Conservation (phyloP, 2,329 filamentous ascomycete species). For the Colletotrichum godetiae region DNA sequence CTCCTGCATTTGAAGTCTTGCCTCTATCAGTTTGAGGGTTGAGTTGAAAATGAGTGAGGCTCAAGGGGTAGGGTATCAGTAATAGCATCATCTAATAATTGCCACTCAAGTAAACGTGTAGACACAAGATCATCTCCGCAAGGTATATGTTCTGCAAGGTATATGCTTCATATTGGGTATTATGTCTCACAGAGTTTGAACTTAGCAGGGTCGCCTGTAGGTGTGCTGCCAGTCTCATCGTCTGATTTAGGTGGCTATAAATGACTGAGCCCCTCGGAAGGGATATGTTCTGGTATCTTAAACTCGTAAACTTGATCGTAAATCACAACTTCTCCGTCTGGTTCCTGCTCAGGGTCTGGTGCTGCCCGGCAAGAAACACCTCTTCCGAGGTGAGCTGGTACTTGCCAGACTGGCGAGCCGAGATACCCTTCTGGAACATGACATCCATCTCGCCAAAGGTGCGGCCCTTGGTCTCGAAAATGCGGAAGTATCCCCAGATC, state of each 20-base stretch:
- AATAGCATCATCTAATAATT: too few relatives aligned
- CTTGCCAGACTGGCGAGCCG: constrained; percentile 51
- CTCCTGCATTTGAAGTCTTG: constrained; percentile 42
- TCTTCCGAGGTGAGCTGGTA: constrained; percentile 50
- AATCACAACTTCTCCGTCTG: constrained; percentile 24
- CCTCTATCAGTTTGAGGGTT: background rate
- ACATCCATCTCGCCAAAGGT: constrained; percentile 59
- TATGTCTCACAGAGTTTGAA: constrained; percentile 14
- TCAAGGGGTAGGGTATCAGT: too few relatives aligned
- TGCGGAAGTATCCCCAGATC: constrained; percentile 55
- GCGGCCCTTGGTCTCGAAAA: constrained; percentile 57
- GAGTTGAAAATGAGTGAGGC: background rate
- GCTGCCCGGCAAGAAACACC: constrained; percentile 37
- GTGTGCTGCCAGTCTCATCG: background rate
- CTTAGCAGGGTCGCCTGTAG: background rate
- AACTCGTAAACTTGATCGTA: background rate
- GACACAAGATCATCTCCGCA: background rate
- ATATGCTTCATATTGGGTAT: constrained; percentile 1
- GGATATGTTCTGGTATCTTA: constrained; percentile 13
- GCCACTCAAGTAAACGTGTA: background rate
- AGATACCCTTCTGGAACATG: constrained; percentile 52
- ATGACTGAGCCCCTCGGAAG: background rate
- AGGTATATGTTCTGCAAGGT: background rate
- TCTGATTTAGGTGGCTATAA: constrained; percentile 18
- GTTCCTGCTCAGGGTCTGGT: constrained; percentile 1